These are phyloP conservation scores for Ricinus communis DNA, from an alignment of 345 rosid species.

Conservation along the genomic window DNA sequence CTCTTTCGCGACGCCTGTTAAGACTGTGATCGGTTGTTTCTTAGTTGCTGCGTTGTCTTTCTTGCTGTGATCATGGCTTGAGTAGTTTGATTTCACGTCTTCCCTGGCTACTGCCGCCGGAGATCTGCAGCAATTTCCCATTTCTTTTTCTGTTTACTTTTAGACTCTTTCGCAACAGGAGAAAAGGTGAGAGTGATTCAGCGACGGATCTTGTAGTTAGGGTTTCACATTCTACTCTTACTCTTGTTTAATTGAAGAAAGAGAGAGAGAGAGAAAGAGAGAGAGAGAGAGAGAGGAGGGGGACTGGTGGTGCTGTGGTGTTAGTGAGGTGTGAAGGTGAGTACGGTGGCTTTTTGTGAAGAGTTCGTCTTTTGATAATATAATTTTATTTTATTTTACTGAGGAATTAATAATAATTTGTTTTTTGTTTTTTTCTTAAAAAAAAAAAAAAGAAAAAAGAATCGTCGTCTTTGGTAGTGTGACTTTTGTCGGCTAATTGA, in stretches of 20 bases:
- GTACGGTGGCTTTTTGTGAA: constrained; percentile 26
- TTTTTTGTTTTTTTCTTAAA: no score
- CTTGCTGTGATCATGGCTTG: constrained; percentile 67
- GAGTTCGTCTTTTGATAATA: no score
- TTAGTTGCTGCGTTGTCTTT: constrained; percentile 52
- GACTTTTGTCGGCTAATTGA: constrained; percentile 36
- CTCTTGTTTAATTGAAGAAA: neutral
- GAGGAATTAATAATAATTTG: no score
- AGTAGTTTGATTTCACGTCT: constrained; percentile 82
- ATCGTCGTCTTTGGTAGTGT: constrained; percentile 27
- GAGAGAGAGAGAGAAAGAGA: neutral
- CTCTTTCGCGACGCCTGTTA: constrained; percentile 75
- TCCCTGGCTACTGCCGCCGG: constrained; percentile 98
- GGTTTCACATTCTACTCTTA: constrained; percentile 20
- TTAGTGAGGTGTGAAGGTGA: neutral
- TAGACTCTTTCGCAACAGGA: no score
- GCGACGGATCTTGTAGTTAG: constrained; percentile 16
- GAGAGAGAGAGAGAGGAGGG: neutral
- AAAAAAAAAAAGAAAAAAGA: no score
- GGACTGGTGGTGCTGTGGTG: neutral
- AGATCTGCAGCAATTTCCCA: constrained; percentile 99
- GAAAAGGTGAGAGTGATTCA: neutral
- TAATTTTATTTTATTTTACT: no score
- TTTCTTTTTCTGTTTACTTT: constrained; percentile 6
- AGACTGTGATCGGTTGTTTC: constrained; percentile 74